Evolutionary conservation across 2,329 filamentous ascomycete genomes (phyloP).

Genomic region (Cladophialophora carrionii): DNA sequence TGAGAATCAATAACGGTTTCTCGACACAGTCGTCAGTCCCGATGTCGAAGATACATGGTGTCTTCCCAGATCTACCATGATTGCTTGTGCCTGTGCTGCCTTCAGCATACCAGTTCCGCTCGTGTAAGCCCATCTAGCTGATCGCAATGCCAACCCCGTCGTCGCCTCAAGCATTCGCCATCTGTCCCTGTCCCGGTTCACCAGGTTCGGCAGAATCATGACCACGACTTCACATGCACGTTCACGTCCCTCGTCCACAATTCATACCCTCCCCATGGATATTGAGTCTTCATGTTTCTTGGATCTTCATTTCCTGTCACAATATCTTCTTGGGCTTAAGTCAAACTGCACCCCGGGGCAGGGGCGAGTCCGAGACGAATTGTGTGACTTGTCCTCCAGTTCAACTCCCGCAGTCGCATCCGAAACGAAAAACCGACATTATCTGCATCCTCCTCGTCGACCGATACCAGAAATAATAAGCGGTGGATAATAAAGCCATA

Average conservation of each 20-base stretch:
- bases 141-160: not conserved
- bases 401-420: not conserved
- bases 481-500: not conserved
- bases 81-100: not conserved
- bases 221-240: not conserved
- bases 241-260: not conserved
- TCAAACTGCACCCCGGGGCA: not conserved
- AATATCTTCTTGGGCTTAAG: not conserved
- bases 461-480: not conserved
- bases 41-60: not conserved
- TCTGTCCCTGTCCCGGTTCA: too few relatives aligned
- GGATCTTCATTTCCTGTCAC: not conserved
- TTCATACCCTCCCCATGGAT: not conserved
- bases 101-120: not conserved
- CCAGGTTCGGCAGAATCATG: not conserved
- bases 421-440: too few relatives aligned
- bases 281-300: not conserved
- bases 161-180: too few relatives aligned
- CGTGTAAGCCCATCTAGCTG: not conserved
- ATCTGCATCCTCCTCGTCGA: not conserved
- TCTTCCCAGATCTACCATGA: not conserved
- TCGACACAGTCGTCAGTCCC: not conserved
- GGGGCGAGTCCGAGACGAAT: not conserved
- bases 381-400: not conserved
- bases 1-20: not conserved